Evolutionary conservation across 768 basidiomycete genomes (phyloP).

Genomic region (Amanita inopinata): DNA sequence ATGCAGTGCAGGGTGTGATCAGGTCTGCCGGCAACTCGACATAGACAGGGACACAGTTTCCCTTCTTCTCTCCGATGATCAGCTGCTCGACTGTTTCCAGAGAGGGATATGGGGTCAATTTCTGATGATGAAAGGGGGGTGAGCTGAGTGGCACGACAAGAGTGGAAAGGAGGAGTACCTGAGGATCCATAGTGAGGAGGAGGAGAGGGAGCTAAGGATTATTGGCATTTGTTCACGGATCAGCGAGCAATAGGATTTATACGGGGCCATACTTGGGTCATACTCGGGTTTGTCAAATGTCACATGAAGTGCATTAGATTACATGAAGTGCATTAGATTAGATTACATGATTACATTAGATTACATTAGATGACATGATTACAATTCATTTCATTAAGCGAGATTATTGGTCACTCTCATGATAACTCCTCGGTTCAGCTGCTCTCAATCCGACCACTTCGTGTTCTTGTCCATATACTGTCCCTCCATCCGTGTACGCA

Average conservation of each 20-base stretch:
- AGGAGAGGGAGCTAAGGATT: not conserved
- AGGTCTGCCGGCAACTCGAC: conserved; percentile 92
- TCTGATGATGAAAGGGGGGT: conserved; percentile 30
- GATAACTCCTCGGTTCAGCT: conserved; percentile 73
- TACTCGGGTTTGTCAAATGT: no score
- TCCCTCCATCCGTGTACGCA: conserved; percentile 63
- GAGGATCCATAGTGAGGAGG: conserved; percentile 34
- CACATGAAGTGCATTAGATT: no score
- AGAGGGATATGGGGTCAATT: conserved; percentile 59
- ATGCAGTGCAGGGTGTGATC: conserved; percentile 94
- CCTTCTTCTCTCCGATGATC: conserved; percentile 70
- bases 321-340: no score
- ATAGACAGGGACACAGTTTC: conserved; percentile 91
- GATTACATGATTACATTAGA: no score
- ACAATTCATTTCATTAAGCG: conserved; percentile 4
- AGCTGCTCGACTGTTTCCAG: conserved; percentile 68
- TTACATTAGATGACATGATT: no score
- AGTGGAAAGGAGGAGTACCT: conserved; percentile 21
- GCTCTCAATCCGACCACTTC: conserved; percentile 48
- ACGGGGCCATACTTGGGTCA: no score
- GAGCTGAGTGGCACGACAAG: conserved; percentile 2
- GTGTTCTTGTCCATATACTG: conserved; percentile 56
- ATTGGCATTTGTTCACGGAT: no score
- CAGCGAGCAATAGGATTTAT: no score
- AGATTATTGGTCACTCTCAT: conserved; percentile 23